Base-by-base conservation (phyloP, 2,329 filamentous ascomycete genomes). In the Teratosphaeriaceae sp. region DNA sequence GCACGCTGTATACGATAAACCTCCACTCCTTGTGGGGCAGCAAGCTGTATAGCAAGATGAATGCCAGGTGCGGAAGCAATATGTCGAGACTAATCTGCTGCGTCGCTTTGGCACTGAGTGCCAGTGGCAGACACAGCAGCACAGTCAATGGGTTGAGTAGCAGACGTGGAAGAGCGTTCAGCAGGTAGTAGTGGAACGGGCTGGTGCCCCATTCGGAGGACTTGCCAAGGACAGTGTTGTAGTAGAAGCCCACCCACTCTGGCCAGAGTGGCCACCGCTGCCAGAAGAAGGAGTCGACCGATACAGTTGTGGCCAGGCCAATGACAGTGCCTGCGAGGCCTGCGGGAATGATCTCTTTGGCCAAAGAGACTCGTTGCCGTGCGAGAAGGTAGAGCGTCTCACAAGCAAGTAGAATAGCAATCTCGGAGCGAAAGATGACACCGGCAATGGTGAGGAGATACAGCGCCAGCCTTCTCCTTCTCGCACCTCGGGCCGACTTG, bases 11-110 rank as follows among this genome's bases (percentile, higher is more conserved):
- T 56, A 97, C 80, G 54, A 98, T 82, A 71, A 98, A 98, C 15
- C 92, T 85, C 62, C 88, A 85, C 68, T 98, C 92, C 63, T 98
- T 98, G 69, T 98, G 92, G 0, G 90, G 89, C 48, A 95, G 84
- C 39, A 88, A 56, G 50, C 88, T 95, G 71, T 95, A 97, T 33
- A 94, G 64, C 3, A 75, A 75, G 16, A 94, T 73, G 63, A 89
- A 98, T 22, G 76, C 64, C 1, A 94, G 52, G 8, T 78, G 75
- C 0, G 92, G 88, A 2, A 82, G 54, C 3, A 85, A 55, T 7
- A 80, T 65, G 30, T 72, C 70, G 0, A 86, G 47, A 41, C 65
- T 68, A 15, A 60, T 61, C 27, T 50, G 49, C 13, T 63, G 61
- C 4, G 65, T 66, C 12, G 66, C 56, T 11, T 59, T 57, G 7